Base-by-base conservation (phyloP, 306 rosid species). In the Prunus padus region DNA sequence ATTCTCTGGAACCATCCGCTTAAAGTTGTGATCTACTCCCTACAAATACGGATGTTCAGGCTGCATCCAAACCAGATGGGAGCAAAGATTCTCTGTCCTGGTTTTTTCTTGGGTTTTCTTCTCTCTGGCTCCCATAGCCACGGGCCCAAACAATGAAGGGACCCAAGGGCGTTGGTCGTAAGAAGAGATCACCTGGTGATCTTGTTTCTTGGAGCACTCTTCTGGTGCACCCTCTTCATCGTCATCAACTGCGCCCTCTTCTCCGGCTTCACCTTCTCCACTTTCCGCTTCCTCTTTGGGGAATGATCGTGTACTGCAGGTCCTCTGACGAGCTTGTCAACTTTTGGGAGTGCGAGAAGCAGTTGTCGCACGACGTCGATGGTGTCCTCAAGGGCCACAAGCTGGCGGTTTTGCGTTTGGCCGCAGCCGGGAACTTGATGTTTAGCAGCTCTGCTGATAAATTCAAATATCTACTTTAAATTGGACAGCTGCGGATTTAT, bases 401-500 rank as follows among this genome's bases (percentile, higher is more conserved):
- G 73, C 83, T 88, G 1, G 96, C 96, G 2, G 93, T 93, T 30
- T 84, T 93, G 42, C 91, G 98, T 46, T 80, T 93, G 9, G 69
- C 67, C 4, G 75, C 96, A 0, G 92, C 87, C 0, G 98, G 97
- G 37, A 26, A 16, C 0, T 23, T 91, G 69, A 81, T 88, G 72
- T 86, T 89, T 23, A 93, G 94, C 33, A 97, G 98, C 3, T 88
- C 96, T 0, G 97, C 97, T 8, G 98, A 93, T 40, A 89, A 91
- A 26, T 26, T 26, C 28, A 26, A 2, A 26, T 26, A 26, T 26
- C 28, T 26, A 26, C 28, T 26, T 26, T 26, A 26, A 26, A 26
- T 26, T 26, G 28, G 28, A 26, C 28, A 26, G 28, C 28, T 26
- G 28, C 1, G 2, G 28, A 26, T 26, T 26, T 26, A 26, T 26